Conservation (phyloP, 2,329 filamentous ascomycete genomes). For the Xylariaceae sp. region DNA sequence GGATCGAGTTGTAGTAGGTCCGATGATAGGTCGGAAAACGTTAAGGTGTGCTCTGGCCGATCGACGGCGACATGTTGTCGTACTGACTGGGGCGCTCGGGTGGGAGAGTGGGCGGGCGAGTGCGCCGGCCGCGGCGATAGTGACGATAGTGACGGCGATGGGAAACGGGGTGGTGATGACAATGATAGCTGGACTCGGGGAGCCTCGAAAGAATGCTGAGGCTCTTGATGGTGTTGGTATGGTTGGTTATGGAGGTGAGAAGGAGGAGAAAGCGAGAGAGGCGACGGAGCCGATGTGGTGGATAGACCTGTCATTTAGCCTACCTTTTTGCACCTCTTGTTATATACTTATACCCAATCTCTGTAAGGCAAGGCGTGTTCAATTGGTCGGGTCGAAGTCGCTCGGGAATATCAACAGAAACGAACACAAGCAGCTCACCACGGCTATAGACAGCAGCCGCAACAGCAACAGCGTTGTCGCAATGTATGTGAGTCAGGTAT, state of each 20-base stretch:
- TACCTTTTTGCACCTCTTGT: constrained; percentile 13
- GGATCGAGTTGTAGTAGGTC: constrained; percentile 37
- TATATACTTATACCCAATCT: constrained; percentile 12
- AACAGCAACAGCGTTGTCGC: constrained; percentile 10
- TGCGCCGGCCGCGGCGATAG: constrained; percentile 9
- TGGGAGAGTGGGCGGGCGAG: neutral
- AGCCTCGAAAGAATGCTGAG: neutral
- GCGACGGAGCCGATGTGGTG: constrained; percentile 18
- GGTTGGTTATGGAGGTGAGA: neutral
- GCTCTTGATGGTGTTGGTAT: neutral
- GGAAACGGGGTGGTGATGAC: neutral
- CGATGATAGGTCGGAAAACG: constrained; percentile 39
- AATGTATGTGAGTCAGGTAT: neutral
- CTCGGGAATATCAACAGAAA: neutral
- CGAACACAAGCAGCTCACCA: neutral
- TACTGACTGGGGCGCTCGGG: constrained; percentile 12
- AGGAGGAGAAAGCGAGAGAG: constrained; percentile 10
- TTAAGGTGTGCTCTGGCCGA: constrained; percentile 30
- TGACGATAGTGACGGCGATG: neutral
- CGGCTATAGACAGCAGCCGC: neutral
- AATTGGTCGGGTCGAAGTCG: constrained; percentile 5
- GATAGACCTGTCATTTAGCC: constrained; percentile 17
- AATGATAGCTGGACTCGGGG: constrained; percentile 5
- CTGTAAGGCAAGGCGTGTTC: constrained; percentile 9
- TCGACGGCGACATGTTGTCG: constrained; percentile 30